phyloP scores from a whole-genome alignment of 768 basidiomycete genomes.

The Podaxis rugospora region DNA sequence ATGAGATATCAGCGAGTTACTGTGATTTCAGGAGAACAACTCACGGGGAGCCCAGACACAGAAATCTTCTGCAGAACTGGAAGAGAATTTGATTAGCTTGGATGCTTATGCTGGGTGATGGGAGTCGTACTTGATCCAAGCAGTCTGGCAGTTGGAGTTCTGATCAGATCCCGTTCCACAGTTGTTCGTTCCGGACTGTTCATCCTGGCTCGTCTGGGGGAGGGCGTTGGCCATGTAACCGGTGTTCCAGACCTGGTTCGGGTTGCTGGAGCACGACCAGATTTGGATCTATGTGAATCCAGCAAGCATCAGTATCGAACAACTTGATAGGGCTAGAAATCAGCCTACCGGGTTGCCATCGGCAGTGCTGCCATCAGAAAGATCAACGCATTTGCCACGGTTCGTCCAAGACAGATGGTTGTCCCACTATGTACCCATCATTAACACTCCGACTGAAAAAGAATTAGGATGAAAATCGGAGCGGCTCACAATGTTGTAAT shows the following conservation, averaged over 20 bases:
- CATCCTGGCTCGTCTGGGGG: slow-evolving; percentile 49
- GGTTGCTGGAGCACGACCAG: slow-evolving; percentile 37
- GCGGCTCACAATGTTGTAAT: slow-evolving; percentile 37
- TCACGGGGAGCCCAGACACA: slow-evolving; percentile 64
- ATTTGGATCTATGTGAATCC: slow-evolving; percentile 34
- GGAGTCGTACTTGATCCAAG: slow-evolving; percentile 52
- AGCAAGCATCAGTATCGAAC: neutral
- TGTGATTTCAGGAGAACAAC: slow-evolving; percentile 9
- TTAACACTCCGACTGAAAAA: neutral
- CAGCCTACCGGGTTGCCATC: slow-evolving; percentile 38
- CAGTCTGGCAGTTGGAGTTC: slow-evolving; percentile 66
- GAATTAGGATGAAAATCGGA: neutral
- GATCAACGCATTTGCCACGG: slow-evolving; percentile 46
- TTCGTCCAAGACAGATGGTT: slow-evolving; percentile 44
- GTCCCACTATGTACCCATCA: slow-evolving; percentile 20
- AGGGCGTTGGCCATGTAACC: slow-evolving; percentile 40
- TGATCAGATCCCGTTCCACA: slow-evolving; percentile 60
- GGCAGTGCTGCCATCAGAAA: slow-evolving; percentile 33
- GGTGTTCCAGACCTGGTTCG: slow-evolving; percentile 52
- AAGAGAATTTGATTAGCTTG: slow-evolving; percentile 7
- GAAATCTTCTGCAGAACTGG: slow-evolving; percentile 58
- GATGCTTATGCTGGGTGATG: slow-evolving; percentile 16
- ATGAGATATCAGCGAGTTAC: neutral
- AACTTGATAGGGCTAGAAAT: neutral
- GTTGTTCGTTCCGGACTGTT: slow-evolving; percentile 61